Conservation (phyloP, 257 asterid genomes). For the Cynanchum wilfordii region DNA sequence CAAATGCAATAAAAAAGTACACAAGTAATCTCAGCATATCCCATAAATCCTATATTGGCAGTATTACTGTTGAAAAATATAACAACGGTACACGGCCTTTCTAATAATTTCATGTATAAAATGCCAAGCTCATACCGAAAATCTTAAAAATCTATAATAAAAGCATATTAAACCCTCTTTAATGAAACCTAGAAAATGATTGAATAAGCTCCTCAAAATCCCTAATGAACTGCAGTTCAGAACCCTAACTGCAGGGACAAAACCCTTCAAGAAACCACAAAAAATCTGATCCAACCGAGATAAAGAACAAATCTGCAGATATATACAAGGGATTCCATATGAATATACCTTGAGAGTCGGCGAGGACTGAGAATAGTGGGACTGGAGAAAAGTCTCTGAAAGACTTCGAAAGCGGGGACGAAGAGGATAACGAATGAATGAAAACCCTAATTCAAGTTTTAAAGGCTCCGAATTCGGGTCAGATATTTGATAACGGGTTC, state of each 20-base stretch:
- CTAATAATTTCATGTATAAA: neutral
- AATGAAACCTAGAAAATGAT: neutral
- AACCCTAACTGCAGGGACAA: neutral
- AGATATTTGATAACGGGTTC: neutral
- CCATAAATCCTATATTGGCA: neutral
- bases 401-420: neutral
- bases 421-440: constrained; percentile 2
- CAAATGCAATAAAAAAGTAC: neutral
- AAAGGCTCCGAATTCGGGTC: constrained; percentile 2
- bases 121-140: neutral
- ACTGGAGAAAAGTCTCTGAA: neutral
- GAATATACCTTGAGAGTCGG: constrained; percentile 5
- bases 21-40: neutral
- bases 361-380: neutral
- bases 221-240: neutral
- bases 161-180: neutral
- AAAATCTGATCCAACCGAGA: neutral
- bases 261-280: neutral
- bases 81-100: neutral
- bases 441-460: constrained; percentile 8
- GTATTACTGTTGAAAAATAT: neutral
- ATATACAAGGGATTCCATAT: neutral
- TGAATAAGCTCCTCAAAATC: neutral
- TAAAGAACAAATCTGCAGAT: neutral
- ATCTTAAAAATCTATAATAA: neutral